phyloP scores from a whole-genome alignment of 179 eudicot species.

The Beta corolliflora region DNA sequence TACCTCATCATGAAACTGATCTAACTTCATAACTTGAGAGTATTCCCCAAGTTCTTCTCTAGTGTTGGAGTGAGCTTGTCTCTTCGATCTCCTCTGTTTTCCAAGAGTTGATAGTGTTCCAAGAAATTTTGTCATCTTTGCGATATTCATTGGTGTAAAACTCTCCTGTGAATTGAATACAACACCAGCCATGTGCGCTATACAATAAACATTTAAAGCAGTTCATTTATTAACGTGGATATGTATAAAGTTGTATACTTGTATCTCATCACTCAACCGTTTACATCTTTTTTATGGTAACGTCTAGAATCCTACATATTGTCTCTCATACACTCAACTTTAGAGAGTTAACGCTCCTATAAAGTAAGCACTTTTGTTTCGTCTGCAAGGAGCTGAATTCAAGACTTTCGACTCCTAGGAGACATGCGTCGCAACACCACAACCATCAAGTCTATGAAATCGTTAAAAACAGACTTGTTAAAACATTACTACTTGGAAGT shows the following conservation, averaged over 20 bases:
- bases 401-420: no score
- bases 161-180: background rate
- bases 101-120: background rate
- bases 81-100: background rate
- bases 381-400: no score
- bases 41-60: no score
- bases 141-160: background rate
- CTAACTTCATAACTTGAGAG: no score
- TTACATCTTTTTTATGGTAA: background rate
- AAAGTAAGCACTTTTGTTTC: no score
- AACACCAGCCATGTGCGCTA: background rate
- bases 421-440: no score
- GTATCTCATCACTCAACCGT: background rate
- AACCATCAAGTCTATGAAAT: no score
- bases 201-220: background rate
- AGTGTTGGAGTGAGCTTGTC: background rate
- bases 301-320: background rate
- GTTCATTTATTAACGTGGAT: background rate
- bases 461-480: no score
- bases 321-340: background rate
- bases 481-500: no score
- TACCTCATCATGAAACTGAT: no score
- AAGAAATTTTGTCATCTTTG: background rate
- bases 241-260: background rate
- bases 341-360: no score